Evolutionary conservation across 1,139 yeast species (phyloP).

Genomic region (Wickerhamomyces sp.): DNA sequence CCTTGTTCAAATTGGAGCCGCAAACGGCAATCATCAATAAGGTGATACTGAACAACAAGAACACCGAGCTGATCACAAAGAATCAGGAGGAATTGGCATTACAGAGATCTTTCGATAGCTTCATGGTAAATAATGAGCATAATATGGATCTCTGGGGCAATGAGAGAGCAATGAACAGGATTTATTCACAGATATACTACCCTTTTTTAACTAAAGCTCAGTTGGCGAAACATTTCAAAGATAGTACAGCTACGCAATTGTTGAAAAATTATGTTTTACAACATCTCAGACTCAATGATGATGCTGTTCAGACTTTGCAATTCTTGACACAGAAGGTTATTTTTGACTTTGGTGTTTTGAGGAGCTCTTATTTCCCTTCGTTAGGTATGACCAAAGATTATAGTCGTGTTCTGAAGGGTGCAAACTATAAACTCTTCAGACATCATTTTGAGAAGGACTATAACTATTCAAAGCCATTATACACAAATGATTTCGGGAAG

Average conservation of each 20-base stretch:
- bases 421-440: constrained; percentile 11
- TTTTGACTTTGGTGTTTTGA: constrained; percentile 18
- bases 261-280: constrained; percentile 4
- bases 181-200: constrained; percentile 14
- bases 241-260: neutral
- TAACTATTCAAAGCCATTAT: constrained; percentile 12
- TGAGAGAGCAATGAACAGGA: constrained; percentile 5
- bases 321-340: constrained; percentile 2
- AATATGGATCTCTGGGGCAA: constrained; percentile 3
- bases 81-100: constrained; percentile 7
- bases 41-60: constrained; percentile 11
- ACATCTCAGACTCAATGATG: constrained; percentile 8
- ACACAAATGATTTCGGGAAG: constrained; percentile 4
- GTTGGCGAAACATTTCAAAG: constrained; percentile 10
- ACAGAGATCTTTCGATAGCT: constrained; percentile 13
- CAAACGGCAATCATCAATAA: constrained; percentile 17
- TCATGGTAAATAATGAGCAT: neutral
- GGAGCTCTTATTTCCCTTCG: constrained; percentile 16
- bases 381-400: constrained; percentile 13
- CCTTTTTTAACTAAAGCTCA: constrained; percentile 15
- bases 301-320: constrained; percentile 4
- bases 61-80: constrained; percentile 7
- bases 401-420: constrained; percentile 5
- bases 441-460: constrained; percentile 7
- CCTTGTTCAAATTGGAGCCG: constrained; percentile 11